A percentile compares a stretch with the other conserved stretches of the same genome.
Conservation (phyloP, 1,284 basidiomycete genomes). For the Moesziomyces globuligerus region DNA sequence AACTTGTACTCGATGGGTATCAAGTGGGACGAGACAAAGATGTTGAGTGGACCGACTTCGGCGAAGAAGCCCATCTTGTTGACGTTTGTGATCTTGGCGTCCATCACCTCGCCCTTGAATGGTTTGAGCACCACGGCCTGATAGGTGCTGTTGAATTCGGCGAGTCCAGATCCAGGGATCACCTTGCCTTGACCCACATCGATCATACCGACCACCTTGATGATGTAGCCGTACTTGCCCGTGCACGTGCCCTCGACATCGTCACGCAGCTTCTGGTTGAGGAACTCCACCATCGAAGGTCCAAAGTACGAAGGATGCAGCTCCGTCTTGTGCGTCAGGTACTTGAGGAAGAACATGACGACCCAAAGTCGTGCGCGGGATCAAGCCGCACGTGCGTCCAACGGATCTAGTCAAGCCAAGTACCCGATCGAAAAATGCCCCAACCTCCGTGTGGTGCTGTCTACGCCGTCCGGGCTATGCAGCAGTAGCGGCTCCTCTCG, state of each 20-base stretch:
- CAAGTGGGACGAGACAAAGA: constrained; percentile 84
- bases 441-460: too few species aligned
- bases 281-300: constrained; percentile 89
- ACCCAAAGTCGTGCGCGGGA: too few species aligned
- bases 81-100: constrained; percentile 93
- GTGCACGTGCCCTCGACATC: constrained; percentile 98
- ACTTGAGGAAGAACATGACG: constrained; percentile 72
- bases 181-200: constrained; percentile 73
- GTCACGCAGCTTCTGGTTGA: constrained; percentile 90
- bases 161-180: constrained; percentile 88
- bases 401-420: too few species aligned
- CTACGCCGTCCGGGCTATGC: too few species aligned
- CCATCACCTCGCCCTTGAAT: constrained; percentile 98
- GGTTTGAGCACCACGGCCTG: constrained; percentile 66
- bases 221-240: constrained; percentile 90
- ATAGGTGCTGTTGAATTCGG: constrained; percentile 76
- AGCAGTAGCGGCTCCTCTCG: too few species aligned
- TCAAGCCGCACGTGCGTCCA: too few species aligned
- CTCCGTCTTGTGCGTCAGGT: constrained; percentile 92
- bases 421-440: too few species aligned
- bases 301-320: constrained; percentile 98
- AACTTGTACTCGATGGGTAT: constrained; percentile 72
- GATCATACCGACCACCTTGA: constrained; percentile 81
- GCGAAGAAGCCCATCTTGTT: constrained; percentile 99
- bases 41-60: constrained; percentile 81